phyloP scores from a whole-genome alignment of 306 rosid species.

The Canavalia ensiformis region DNA sequence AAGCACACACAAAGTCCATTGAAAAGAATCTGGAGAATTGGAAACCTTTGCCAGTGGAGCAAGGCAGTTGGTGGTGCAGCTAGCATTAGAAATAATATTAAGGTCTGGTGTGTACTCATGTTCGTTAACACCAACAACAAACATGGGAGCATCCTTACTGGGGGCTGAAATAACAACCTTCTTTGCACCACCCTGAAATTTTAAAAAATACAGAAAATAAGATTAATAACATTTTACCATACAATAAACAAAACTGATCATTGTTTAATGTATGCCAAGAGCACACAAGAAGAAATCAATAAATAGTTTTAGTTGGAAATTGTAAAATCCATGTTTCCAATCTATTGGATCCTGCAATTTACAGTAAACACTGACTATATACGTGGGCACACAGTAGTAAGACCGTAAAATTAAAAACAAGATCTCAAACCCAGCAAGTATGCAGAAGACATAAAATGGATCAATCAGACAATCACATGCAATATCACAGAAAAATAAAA shows the following conservation, averaged over 20 bases:
- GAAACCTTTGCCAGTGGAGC: conserved; percentile 88
- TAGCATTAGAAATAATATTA: conserved; percentile 75
- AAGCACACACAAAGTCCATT: not conserved
- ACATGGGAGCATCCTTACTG: conserved; percentile 95
- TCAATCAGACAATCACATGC: too few relatives aligned
- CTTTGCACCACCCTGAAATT: conserved; percentile 85
- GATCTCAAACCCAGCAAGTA: not conserved
- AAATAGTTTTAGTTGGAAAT: too few relatives aligned
- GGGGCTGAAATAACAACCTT: conserved; percentile 95
- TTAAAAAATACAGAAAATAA: not conserved
- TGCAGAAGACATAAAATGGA: too few relatives aligned
- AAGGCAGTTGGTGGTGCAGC: conserved; percentile 94
- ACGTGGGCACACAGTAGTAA: too few relatives aligned
- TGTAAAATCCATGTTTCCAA: too few relatives aligned
- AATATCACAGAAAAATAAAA: not conserved
- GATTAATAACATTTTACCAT: not conserved
- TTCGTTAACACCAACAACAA: conserved; percentile 91
- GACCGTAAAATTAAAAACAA: not conserved
- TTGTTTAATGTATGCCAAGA: too few relatives aligned
- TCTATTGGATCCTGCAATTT: too few relatives aligned
- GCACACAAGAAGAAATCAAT: too few relatives aligned
- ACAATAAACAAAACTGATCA: not conserved
- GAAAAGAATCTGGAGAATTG: not conserved
- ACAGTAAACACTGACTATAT: too few relatives aligned
- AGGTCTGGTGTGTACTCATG: conserved; percentile 76